Base-by-base conservation (phyloP, 768 basidiomycete genomes). In the Pisolithus tinctorius region DNA sequence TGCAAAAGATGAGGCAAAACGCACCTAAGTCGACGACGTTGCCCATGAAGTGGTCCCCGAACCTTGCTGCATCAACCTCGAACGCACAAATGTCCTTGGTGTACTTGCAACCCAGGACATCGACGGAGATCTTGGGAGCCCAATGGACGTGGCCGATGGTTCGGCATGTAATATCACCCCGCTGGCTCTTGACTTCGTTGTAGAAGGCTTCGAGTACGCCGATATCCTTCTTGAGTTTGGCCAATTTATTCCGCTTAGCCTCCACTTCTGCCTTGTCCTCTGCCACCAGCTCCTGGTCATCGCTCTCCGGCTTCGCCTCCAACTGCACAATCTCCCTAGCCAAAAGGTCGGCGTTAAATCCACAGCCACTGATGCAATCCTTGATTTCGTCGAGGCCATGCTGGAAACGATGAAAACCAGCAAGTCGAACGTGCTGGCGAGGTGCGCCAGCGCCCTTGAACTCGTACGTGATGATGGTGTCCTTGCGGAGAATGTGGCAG, bases 21-120 rank as follows among this genome's bases (percentile, higher is more conserved):
- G 53, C 59, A 69, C 69, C 67, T 11, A 70, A 38, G 37, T 66
- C 51, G 48, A 68, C 58, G 39, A 61, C 45, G 43, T 68, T 69
- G 44, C 20, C 20, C 20, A 1, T 20, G 20, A 20, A 20, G 2
- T 20, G 20, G 20, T 20, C 20, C 20, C 20, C 2, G 20, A 20
- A 20, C 20, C 20, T 20, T 20, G 20, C 20, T 20, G 20, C 20
- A 20, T 20, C 20, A 20, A 20, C 20, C 20, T 20, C 20, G 20
- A 20, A 20, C 20, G 20, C 2, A 20, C 20, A 20, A 20, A 20
- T 20, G 20, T 20, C 20, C 2, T 20, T 20, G 20, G 20, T 20
- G 20, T 20, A 20, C 20, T 20, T 20, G 20, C 20, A 20, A 20
- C 17, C 55, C 25, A 61, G 49, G 53, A 64, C 45, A 37, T 50